Conservation (phyloP, 805 yeast species). For the Metschnikowia proteae region DNA sequence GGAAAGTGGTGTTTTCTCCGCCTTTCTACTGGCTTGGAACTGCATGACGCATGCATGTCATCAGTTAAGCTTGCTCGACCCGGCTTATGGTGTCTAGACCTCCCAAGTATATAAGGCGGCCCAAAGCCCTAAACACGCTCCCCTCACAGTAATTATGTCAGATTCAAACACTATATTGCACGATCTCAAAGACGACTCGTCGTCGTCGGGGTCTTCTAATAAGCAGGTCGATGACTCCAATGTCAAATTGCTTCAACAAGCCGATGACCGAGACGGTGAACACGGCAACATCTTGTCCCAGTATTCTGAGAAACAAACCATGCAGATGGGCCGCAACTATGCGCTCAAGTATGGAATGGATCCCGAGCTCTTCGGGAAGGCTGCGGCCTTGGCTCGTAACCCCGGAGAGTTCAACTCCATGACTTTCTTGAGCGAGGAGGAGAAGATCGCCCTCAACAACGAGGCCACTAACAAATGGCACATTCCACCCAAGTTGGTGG, state of each 20-base stretch:
- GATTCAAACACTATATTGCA: slow-evolving; percentile 3
- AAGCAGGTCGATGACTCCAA: not conserved
- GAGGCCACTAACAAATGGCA: slow-evolving; percentile 45
- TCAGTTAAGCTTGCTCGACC: not conserved
- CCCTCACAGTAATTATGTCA: not conserved
- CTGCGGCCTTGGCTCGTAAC: slow-evolving; percentile 55
- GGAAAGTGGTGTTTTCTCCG: not conserved
- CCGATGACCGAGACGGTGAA: slow-evolving; percentile 16
- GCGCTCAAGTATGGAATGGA: slow-evolving; percentile 55
- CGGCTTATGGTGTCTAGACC: not conserved
- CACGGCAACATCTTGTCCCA: slow-evolving; percentile 37
- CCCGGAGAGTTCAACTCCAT: slow-evolving; percentile 58
- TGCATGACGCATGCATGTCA: not conserved
- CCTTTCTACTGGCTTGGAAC: not conserved
- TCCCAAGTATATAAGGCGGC: slow-evolving; percentile 1
- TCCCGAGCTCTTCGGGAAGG: slow-evolving; percentile 55
- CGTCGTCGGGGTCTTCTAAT: slow-evolving; percentile 5
- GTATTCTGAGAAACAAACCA: slow-evolving; percentile 59
- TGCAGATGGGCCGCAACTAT: slow-evolving; percentile 66
- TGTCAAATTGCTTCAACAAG: slow-evolving; percentile 7
- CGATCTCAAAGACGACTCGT: slow-evolving; percentile 5
- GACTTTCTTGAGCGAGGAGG: slow-evolving; percentile 46
- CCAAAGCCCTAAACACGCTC: not conserved
- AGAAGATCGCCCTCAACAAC: slow-evolving; percentile 44
- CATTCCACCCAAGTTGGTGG: slow-evolving; percentile 46